Base-by-base conservation (phyloP, 768 basidiomycete species). In the Lactifluus subvellereus region DNA sequence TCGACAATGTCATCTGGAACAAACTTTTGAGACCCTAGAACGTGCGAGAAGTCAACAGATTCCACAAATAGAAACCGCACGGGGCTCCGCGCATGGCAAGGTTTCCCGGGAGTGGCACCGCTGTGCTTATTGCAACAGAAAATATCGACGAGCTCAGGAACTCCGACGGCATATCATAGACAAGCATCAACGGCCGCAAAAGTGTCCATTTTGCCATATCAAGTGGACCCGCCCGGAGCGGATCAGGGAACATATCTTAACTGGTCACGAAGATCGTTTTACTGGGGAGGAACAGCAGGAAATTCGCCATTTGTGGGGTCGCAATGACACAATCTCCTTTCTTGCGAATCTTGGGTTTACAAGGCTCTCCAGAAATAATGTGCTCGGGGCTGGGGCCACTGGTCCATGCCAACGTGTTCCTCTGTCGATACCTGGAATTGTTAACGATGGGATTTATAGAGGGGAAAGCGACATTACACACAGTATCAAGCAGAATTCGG, bases 171-270 rank as follows among this genome's bases (percentile, higher is more conserved):
- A 62, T 20, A 10, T 4, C 2, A 51, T 32, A 11, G 61, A 62
- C 22, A 52, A 30, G 6, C 61, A 62, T n/a, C 7, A 11, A 2
- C 18, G 13, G 13, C 33, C 4, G 22, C 49, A 18, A 22, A 20
- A 52, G 49, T 62, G 61, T 30, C 32, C 50, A 30, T 52, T 62
- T 42, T 62, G 61, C 6, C 4, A 35, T 18, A 16, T 3, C 22
- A 38, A 18, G n/a, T 62, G 55, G 61, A 57, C 16, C 22, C 54
- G 61, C 27, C 40, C 54, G 27, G 49, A 27, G 40, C 33, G 13
- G 3, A 27, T 62, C 22, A 56, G 49, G 18, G 6, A 0, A 6
- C 61, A 62, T 30, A 32, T 62, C 32, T 4, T 51, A 43, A 27
- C 5, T 8, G 6, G n/a, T 20, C 61, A 62, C 5, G 16, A 20